phyloP scores from a whole-genome alignment of 1,284 basidiomycete species.

The Macrocystidia cucumis region DNA sequence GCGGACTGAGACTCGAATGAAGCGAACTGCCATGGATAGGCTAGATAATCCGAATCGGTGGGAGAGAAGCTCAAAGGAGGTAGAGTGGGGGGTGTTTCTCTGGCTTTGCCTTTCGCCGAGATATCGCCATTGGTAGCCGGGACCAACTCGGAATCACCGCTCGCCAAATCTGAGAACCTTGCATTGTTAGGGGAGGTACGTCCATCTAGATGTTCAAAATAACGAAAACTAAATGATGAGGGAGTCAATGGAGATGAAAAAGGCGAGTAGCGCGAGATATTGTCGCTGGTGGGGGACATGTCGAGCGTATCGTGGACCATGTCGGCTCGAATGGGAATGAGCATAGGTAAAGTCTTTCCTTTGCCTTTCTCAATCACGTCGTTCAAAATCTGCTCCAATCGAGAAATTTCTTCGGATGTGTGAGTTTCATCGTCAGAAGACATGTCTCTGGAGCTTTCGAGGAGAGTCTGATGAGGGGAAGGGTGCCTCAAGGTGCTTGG shows the following conservation, averaged over 20 bases:
- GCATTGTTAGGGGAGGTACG: no score
- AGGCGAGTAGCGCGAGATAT: constrained; percentile 14
- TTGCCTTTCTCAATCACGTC: constrained; percentile 37
- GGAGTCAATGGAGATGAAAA: constrained; percentile 17
- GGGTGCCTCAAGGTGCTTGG: constrained; percentile 12
- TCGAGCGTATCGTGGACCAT: constrained; percentile 31
- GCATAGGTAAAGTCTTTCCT: constrained; percentile 35
- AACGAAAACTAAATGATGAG: constrained; percentile 20
- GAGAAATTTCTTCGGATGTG: constrained; percentile 18
- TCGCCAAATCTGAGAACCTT: no score
- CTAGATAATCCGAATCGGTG: constrained; percentile 37
- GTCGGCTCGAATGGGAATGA: constrained; percentile 27
- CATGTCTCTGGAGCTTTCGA: constrained; percentile 11
- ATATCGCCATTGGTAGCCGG: constrained; percentile 16
- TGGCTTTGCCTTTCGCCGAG: constrained; percentile 48
- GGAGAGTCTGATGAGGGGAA: constrained; percentile 8
- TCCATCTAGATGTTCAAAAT: no score
- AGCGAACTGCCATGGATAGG: constrained; percentile 33
- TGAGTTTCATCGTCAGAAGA: constrained; percentile 19
- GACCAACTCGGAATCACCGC: no score
- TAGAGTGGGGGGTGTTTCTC: constrained; percentile 50
- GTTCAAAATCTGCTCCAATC: constrained; percentile 6
- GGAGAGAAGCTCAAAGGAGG: constrained; percentile 56
- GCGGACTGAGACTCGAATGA: constrained; percentile 23
- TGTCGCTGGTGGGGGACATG: constrained; percentile 16